A percentile compares a stretch with the other conserved stretches of the same genome.
phyloP scores from a whole-genome alignment of 352 stramenopile genomes.

The Globisporangium camurandrum region DNA sequence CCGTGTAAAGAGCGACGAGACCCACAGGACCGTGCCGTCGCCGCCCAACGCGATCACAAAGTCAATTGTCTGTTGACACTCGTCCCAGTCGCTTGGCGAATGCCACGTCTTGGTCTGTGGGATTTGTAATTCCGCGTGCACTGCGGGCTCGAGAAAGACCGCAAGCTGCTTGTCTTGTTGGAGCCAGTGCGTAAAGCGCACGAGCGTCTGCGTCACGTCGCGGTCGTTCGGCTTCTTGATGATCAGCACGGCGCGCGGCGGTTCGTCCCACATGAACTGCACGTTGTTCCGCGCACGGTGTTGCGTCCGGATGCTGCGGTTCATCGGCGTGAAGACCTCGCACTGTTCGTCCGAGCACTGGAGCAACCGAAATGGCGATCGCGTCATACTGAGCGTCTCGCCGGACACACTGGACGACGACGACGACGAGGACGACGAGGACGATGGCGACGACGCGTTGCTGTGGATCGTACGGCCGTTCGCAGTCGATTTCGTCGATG shows the following conservation, averaged over 20 bases:
- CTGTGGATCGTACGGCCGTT: constrained; percentile 32
- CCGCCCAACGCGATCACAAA: constrained; percentile 92
- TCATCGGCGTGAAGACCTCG: constrained; percentile 81
- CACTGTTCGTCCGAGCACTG: constrained; percentile 86
- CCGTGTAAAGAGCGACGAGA: constrained; percentile 81
- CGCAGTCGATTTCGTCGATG: constrained; percentile 10
- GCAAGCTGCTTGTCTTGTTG: constrained; percentile 62
- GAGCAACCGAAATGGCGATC: constrained; percentile 68
- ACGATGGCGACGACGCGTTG: too few species aligned
- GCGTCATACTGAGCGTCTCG: constrained; percentile 26
- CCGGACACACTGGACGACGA: constrained; percentile 25
- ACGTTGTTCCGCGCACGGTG: constrained; percentile 84
- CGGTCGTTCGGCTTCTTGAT: constrained; percentile 87
- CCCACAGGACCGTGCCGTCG: constrained; percentile 91
- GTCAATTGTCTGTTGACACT: constrained; percentile 78
- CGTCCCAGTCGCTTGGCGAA: constrained; percentile 49
- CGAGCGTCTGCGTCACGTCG: constrained; percentile 62
- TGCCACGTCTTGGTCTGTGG: constrained; percentile 55
- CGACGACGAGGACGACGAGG: constrained; percentile 30
- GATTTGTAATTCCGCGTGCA: constrained; percentile 62
- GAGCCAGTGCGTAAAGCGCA: constrained; percentile 62
- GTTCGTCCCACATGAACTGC: constrained; percentile 85
- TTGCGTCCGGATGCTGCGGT: constrained; percentile 81
- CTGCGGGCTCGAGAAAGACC: constrained; percentile 63
- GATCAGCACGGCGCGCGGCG: constrained; percentile 72